Conservation (phyloP, 768 basidiomycete genomes). For the Leccinellum luteum region DNA sequence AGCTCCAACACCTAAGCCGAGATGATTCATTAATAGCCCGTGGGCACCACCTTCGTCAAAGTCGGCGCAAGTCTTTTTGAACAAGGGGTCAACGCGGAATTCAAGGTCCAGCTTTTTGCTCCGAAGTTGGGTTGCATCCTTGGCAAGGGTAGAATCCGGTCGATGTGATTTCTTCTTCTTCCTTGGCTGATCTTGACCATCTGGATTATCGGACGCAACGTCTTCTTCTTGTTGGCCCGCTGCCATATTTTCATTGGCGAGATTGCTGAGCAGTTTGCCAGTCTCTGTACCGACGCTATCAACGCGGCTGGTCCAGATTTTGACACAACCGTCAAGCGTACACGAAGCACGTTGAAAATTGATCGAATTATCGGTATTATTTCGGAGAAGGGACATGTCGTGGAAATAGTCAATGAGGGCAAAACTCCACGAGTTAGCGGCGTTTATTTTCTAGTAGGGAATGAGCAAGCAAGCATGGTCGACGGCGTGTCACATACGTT, state of each 20-base stretch:
- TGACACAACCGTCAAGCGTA: conserved; percentile 97
- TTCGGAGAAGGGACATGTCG: conserved; percentile 93
- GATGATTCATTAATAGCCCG: conserved; percentile 95
- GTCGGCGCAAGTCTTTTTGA: conserved; percentile 96
- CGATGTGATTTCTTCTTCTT: conserved; percentile 67
- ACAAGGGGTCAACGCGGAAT: conserved; percentile 94
- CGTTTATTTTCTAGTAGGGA: conserved; percentile 88
- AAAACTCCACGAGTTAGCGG: conserved; percentile 95
- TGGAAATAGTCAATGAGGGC: conserved; percentile 99
- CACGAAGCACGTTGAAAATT: conserved; percentile 99
- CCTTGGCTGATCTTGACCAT: conserved; percentile 59
- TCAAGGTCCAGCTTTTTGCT: conserved; percentile 95
- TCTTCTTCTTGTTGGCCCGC: conserved; percentile 61
- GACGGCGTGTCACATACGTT: conserved; percentile 57
- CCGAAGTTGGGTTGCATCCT: conserved; percentile 73
- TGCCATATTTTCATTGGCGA: conserved; percentile 62
- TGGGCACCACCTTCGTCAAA: conserved; percentile 98
- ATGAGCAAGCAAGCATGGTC: conserved; percentile 5
- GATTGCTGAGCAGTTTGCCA: conserved; percentile 89
- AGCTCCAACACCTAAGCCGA: conserved; percentile 70
- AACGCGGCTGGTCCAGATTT: conserved; percentile 98
- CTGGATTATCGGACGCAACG: conserved; percentile 57
- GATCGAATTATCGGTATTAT: conserved; percentile 92
- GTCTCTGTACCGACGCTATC: conserved; percentile 97
- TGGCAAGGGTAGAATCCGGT: conserved; percentile 84